These are phyloP conservation scores for Candolleomyces aberdarensis DNA, from an alignment of 768 basidiomycete species.

Conservation along the genomic window DNA sequence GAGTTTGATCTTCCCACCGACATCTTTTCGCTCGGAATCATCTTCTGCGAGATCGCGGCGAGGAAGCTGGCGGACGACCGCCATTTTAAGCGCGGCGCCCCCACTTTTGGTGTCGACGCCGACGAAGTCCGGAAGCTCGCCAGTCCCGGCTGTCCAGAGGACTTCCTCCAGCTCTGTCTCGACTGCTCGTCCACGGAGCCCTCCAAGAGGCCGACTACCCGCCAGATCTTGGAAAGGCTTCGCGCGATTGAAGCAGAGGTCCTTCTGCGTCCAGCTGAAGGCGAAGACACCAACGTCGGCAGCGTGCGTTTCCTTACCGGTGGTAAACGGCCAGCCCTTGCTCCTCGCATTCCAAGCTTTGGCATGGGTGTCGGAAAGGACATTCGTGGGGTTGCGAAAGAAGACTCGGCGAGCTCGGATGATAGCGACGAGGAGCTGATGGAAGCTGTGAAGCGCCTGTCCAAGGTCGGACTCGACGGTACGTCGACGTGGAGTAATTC, in stretches of 20 bases:
- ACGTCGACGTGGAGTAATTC: conserved; percentile 33
- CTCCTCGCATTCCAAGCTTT: conserved; percentile 85
- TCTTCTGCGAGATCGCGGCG: conserved; percentile 88
- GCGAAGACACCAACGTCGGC: conserved; percentile 74
- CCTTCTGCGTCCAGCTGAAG: conserved; percentile 58
- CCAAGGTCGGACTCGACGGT: conserved; percentile 46
- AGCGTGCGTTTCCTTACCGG: conserved; percentile 81
- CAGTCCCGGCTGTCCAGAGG: conserved; percentile 72
- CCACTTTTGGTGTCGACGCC: conserved; percentile 72
- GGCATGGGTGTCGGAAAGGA: conserved; percentile 67
- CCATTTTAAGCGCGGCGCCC: conserved; percentile 74
- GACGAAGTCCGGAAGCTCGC: conserved; percentile 69
- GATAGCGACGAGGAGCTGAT: conserved; percentile 69
- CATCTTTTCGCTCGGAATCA: conserved; percentile 90
- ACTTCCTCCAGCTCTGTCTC: conserved; percentile 73
- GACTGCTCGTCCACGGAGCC: conserved; percentile 74
- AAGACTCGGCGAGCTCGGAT: conserved; percentile 32
- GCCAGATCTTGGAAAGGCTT: conserved; percentile 75
- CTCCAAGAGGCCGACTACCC: conserved; percentile 66
- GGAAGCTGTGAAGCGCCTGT: conserved; percentile 54
- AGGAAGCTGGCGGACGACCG: conserved; percentile 82
- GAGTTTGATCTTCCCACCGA: conserved; percentile 95
- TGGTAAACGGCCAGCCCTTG: conserved; percentile 52
- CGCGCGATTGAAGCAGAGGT: conserved; percentile 83
- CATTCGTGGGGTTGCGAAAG: conserved; percentile 33